Conservation (phyloP, 106 monocot genomes). For the Cymbidium sinense region DNA sequence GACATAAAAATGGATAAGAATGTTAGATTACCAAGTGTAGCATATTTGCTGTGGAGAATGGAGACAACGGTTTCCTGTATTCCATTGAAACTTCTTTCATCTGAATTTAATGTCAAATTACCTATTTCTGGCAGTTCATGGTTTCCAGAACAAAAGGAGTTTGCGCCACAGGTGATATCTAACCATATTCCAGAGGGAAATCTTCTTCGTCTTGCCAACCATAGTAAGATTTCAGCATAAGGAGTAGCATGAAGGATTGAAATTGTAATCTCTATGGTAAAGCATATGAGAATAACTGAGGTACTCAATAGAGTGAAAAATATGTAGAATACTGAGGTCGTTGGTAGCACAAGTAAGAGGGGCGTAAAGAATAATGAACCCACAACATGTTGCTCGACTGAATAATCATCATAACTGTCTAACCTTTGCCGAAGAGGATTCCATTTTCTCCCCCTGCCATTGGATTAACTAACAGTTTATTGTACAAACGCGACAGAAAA, state of each 20-base stretch:
- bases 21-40: slow-evolving; percentile 55
- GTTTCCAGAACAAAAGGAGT: not conserved
- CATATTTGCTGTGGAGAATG: slow-evolving; percentile 57
- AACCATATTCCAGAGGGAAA: slow-evolving; percentile 93
- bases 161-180: slow-evolving; percentile 13
- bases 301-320: slow-evolving; percentile 73
- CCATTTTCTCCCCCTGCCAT: slow-evolving; percentile 85
- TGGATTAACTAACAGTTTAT: not conserved
- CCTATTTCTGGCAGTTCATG: slow-evolving; percentile 2
- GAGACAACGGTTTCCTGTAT: slow-evolving; percentile 24
- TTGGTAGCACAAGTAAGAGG: slow-evolving; percentile 77
- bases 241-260: slow-evolving; percentile 67
- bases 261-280: slow-evolving; percentile 49
- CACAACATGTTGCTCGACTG: slow-evolving; percentile 94
- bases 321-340: slow-evolving; percentile 89
- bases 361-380: slow-evolving; percentile 91
- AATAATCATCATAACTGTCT: slow-evolving; percentile 78
- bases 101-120: not conserved
- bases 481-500: not conserved
- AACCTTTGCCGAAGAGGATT: slow-evolving; percentile 89
- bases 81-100: not conserved
- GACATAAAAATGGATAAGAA: not conserved
- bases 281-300: slow-evolving; percentile 22
- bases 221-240: slow-evolving; percentile 58
- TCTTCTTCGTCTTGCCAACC: slow-evolving; percentile 45